phyloP scores from a whole-genome alignment of 192 early-diverging fungal species.

The Coemansia sp. region DNA sequence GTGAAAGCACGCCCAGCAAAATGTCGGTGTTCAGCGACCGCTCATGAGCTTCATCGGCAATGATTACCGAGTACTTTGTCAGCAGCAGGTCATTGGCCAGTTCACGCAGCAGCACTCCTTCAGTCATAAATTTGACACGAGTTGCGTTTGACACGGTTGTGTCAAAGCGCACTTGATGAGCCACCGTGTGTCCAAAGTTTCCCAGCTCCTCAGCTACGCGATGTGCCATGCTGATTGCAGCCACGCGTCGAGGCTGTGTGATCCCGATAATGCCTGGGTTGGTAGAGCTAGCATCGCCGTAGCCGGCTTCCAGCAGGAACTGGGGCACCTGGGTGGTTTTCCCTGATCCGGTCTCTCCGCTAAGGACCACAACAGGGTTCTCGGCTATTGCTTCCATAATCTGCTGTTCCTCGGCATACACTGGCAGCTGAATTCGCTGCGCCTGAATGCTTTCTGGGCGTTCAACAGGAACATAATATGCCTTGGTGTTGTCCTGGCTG shows the following conservation, averaged over 20 bases:
- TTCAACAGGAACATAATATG: constrained; percentile 74
- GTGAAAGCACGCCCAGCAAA: constrained; percentile 91
- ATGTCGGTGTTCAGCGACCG: constrained; percentile 97
- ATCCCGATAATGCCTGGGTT: constrained; percentile 94
- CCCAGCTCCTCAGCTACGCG: constrained; percentile 92
- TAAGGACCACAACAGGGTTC: constrained; percentile 88
- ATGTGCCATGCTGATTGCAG: constrained; percentile 93
- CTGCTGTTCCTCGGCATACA: constrained; percentile 90
- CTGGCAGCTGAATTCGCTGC: constrained; percentile 78
- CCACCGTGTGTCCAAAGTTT: constrained; percentile 60
- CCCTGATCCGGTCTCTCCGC: constrained; percentile 97
- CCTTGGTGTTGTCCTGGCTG: constrained; percentile 5
- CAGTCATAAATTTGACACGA: constrained; percentile 98
- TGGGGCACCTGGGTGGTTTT: constrained; percentile 98
- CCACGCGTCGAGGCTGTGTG: constrained; percentile 97
- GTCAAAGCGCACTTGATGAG: constrained; percentile 87
- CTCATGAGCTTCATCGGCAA: constrained; percentile 99
- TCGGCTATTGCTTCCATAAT: constrained; percentile 95
- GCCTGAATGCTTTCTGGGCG: constrained; percentile 72
- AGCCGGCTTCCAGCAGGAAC: constrained; percentile 98
- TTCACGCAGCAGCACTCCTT: constrained; percentile 97
- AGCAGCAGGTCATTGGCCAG: constrained; percentile 83
- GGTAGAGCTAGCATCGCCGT: constrained; percentile 72
- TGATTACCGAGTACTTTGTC: constrained; percentile 91
- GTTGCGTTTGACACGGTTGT: constrained; percentile 70